A percentile compares a stretch with the other conserved stretches of the same genome.
These are phyloP conservation scores for Helicostylum pulchrum DNA, from an alignment of 192 early-diverging fungal genomes.

Conservation along the genomic window DNA sequence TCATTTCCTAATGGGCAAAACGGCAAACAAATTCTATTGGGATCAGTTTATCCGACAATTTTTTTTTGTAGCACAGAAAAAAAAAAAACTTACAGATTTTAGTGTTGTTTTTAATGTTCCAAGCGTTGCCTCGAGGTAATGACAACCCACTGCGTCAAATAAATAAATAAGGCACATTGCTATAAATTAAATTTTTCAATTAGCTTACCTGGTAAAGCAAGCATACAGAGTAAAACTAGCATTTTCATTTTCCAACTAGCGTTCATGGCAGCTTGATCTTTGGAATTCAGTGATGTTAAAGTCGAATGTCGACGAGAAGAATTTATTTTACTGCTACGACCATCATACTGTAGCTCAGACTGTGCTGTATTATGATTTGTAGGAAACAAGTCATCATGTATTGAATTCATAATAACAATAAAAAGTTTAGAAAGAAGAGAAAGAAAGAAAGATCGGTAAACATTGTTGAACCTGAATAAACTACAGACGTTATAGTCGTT, in stretches of 20 bases:
- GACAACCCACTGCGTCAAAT: conserved; percentile 19
- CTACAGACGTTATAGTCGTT: too few species aligned
- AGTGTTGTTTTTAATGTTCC: conserved; percentile 26
- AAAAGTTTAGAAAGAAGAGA: too few species aligned
- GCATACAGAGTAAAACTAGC: conserved; percentile 21
- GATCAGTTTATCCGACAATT: neutral
- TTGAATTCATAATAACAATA: too few species aligned
- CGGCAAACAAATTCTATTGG: neutral
- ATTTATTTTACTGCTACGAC: too few species aligned
- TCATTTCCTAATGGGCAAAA: conserved; percentile 42
- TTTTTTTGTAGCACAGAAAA: neutral
- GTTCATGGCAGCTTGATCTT: neutral
- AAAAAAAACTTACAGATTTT: conserved; percentile 22
- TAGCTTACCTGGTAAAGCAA: conserved; percentile 22
- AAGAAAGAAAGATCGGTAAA: too few species aligned
- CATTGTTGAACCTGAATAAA: too few species aligned
- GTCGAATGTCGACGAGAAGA: neutral
- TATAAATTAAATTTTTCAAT: neutral
- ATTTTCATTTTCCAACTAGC: conserved; percentile 12
- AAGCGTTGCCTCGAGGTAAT: conserved; percentile 24
- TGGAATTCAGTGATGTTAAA: neutral
- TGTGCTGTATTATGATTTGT: too few species aligned
- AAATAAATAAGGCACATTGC: neutral
- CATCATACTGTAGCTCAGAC: too few species aligned
- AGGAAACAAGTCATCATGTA: too few species aligned